phyloP scores from a whole-genome alignment of 2,329 filamentous ascomycete species.

The Aspergillus unguis region DNA sequence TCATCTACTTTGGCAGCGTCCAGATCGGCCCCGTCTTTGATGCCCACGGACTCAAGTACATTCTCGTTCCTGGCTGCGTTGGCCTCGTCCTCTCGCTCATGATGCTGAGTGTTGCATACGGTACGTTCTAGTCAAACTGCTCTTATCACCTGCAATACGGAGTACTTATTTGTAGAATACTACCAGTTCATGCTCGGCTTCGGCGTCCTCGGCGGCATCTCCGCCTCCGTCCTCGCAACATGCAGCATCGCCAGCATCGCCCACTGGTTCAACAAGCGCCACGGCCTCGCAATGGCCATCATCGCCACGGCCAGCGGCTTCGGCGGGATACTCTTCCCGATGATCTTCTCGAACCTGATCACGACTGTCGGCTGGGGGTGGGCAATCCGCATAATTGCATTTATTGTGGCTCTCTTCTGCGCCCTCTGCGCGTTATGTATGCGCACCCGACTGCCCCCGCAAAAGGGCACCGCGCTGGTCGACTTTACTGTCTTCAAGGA shows the following conservation, averaged over 20 bases:
- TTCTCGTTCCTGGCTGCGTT: slow-evolving; percentile 17
- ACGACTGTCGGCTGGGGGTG: slow-evolving; percentile 31
- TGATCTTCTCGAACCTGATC: slow-evolving; percentile 29
- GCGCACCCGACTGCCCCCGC: slow-evolving; percentile 20
- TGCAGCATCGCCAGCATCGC: slow-evolving; percentile 29
- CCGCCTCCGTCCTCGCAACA: slow-evolving; percentile 29
- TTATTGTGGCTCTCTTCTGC: slow-evolving; percentile 22
- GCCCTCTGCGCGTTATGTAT: slow-evolving; percentile 18
- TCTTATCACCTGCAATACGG: too few species aligned
- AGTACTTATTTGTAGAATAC: slow-evolving; percentile 23
- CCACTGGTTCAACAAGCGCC: slow-evolving; percentile 35
- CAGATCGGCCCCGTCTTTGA: slow-evolving; percentile 23
- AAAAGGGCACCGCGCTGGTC: slow-evolving; percentile 13
- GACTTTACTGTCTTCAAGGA: slow-evolving; percentile 24
- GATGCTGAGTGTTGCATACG: too few species aligned
- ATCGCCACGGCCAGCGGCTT: slow-evolving; percentile 34
- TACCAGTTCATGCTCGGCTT: slow-evolving; percentile 38
- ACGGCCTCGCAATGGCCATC: slow-evolving; percentile 33
- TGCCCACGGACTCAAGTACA: slow-evolving; percentile 8
- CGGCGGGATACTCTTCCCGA: slow-evolving; percentile 34
- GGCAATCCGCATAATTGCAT: slow-evolving; percentile 30
- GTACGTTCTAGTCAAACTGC: too few species aligned
- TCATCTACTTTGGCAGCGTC: slow-evolving; percentile 33
- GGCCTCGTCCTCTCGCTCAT: slow-evolving; percentile 26
- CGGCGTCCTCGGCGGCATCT: slow-evolving; percentile 32